phyloP scores from a whole-genome alignment of 1,139 yeast species.

The Pichia sp. region DNA sequence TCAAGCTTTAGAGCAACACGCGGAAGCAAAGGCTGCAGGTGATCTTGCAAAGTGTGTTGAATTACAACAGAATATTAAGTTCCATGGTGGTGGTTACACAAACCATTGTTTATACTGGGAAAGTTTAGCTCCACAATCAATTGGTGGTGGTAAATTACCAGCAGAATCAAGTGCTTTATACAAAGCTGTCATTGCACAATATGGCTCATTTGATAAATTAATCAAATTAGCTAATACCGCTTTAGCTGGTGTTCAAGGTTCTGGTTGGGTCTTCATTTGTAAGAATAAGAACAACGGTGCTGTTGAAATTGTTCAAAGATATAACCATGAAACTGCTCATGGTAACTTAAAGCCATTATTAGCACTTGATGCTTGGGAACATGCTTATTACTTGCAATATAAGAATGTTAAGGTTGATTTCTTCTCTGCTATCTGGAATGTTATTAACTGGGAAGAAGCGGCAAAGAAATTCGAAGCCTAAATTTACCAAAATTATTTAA shows the following conservation, averaged over 20 bases:
- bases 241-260: constrained; percentile 91
- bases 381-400: constrained; percentile 94
- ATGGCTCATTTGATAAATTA: constrained; percentile 73
- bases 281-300: constrained; percentile 79
- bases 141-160: constrained; percentile 85
- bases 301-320: constrained; percentile 77
- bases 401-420: constrained; percentile 91
- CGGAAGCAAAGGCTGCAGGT: constrained; percentile 60
- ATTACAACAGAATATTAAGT: constrained; percentile 75
- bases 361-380: constrained; percentile 99
- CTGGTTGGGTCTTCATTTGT: constrained; percentile 96
- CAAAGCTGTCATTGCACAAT: constrained; percentile 58
- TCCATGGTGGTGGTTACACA: constrained; percentile 92
- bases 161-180: constrained; percentile 50
- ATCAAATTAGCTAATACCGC: constrained; percentile 63
- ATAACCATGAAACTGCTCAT: constrained; percentile 86
- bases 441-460: constrained; percentile 94
- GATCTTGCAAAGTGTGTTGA: constrained; percentile 63
- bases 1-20: constrained; percentile 70
- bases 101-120: constrained; percentile 90
- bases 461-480: constrained; percentile 49
- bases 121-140: constrained; percentile 73
- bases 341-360: constrained; percentile 71
- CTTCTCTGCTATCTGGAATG: constrained; percentile 96
- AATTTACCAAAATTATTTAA: background rate